Evolutionary conservation across 352 stramenopile species (phyloP).

Genomic region (Aphanomyces astaci): DNA sequence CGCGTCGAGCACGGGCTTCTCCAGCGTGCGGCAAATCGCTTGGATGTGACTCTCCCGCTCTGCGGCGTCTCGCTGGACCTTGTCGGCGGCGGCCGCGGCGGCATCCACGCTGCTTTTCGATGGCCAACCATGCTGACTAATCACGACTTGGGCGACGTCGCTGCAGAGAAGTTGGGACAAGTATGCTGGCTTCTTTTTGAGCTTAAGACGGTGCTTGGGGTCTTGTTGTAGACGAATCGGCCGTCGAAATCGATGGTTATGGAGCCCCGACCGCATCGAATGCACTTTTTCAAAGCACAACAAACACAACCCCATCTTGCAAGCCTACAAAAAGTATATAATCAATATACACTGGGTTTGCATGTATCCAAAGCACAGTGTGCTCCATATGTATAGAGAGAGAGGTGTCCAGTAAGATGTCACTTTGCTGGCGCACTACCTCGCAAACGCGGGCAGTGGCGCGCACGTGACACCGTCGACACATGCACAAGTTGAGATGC

Average conservation of each 20-base stretch:
- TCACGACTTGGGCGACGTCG: conserved; percentile 5
- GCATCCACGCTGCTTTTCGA: conserved; percentile 1
- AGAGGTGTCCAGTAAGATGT: too few species aligned
- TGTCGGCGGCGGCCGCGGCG: background rate
- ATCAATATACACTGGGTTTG: too few species aligned
- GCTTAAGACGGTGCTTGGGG: too few species aligned
- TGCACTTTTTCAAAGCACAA: conserved; percentile 6
- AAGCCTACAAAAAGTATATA: too few species aligned
- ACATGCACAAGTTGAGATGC: conserved; percentile 10
- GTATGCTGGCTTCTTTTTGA: background rate
- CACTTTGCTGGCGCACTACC: too few species aligned
- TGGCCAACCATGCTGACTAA: background rate
- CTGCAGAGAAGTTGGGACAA: background rate
- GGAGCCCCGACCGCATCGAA: background rate
- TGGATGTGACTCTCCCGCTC: background rate
- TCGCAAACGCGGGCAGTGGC: conserved; percentile 6
- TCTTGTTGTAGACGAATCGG: background rate
- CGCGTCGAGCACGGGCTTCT: conserved; percentile 18
- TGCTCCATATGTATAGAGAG: too few species aligned
- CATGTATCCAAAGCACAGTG: too few species aligned
- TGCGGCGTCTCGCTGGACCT: background rate
- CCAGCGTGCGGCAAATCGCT: background rate
- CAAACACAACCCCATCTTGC: background rate
- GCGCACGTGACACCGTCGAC: background rate
- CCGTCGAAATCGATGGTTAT: background rate